Percentiles rank a stretch among this genome's conserved stretches.
These are phyloP conservation scores for Scheffersomyces quercinus DNA, from an alignment of 1,139 yeast genomes.

Conservation along the genomic window DNA sequence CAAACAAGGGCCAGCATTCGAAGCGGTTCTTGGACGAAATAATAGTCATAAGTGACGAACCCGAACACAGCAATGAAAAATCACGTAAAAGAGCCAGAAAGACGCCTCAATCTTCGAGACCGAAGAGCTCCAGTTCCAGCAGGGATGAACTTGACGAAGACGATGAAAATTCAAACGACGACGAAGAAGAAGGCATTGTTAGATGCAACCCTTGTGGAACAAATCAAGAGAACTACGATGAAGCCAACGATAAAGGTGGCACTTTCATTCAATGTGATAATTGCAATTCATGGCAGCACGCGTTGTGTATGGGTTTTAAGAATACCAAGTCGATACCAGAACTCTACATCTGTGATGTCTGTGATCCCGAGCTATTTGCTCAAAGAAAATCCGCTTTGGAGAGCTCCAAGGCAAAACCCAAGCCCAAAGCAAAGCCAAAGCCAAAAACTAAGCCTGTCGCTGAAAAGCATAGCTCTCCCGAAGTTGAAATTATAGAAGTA, in stretches of 20 bases:
- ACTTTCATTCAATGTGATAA: slow-evolving; percentile 78
- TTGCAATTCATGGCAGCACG: slow-evolving; percentile 87
- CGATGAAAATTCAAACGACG: slow-evolving; percentile 8
- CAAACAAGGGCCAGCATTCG: slow-evolving; percentile 44
- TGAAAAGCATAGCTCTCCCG: slow-evolving; percentile 1
- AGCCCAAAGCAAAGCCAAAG: background rate
- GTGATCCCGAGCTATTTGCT: slow-evolving; percentile 14
- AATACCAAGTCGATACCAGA: slow-evolving; percentile 27
- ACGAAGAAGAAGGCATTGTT: slow-evolving; percentile 51
- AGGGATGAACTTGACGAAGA: slow-evolving; percentile 1
- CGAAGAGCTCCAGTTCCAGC: background rate
- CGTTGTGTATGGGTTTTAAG: slow-evolving; percentile 62
- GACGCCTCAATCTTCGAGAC: background rate
- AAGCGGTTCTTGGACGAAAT: slow-evolving; percentile 27
- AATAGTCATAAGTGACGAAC: slow-evolving; percentile 8
- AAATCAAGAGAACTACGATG: slow-evolving; percentile 62
- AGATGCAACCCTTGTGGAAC: slow-evolving; percentile 67
- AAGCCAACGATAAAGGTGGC: slow-evolving; percentile 58
- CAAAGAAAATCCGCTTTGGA: background rate
- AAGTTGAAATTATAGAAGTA: slow-evolving; percentile 1
- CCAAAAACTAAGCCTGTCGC: background rate
- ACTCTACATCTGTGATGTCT: slow-evolving; percentile 33
- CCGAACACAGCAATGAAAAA: background rate
- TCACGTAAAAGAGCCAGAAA: background rate
- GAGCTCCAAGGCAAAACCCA: background rate